These are phyloP conservation scores for Thermomyces lanuginosus DNA, from an alignment of 2,329 filamentous ascomycete species.

Conservation along the genomic window DNA sequence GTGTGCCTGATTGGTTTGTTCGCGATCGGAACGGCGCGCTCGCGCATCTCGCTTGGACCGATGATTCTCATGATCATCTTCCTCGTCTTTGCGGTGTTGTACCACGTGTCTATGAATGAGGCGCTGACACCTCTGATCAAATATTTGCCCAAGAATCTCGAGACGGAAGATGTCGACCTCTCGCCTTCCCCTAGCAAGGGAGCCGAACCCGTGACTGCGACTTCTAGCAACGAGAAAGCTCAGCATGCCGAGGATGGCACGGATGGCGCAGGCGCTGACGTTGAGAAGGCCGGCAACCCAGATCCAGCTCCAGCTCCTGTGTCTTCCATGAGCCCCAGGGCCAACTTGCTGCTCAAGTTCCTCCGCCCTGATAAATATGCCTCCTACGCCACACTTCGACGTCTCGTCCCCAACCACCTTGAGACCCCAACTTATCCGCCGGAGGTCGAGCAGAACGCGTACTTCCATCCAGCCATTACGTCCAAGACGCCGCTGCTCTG, in stretches of 20 bases:
- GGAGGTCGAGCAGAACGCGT: conserved; percentile 50
- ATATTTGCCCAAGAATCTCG: conserved; percentile 61
- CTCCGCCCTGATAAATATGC: conserved; percentile 62
- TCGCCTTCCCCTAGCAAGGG: conserved; percentile 17
- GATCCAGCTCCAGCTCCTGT: conserved; percentile 9
- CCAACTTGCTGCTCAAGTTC: conserved; percentile 36
- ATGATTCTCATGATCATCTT: conserved; percentile 61
- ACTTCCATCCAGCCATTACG: conserved; percentile 54
- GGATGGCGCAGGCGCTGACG: conserved; percentile 12
- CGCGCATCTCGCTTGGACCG: conserved; percentile 48
- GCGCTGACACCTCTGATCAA: conserved; percentile 61
- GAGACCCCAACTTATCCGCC: conserved; percentile 44
- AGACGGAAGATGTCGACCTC: conserved; percentile 39
- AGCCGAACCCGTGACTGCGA: conserved; percentile 6
- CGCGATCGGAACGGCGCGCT: conserved; percentile 47
- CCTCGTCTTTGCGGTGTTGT: conserved; percentile 57
- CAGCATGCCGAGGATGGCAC: no score
- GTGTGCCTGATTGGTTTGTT: conserved; percentile 76
- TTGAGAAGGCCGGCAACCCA: conserved; percentile 17
- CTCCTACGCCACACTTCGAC: conserved; percentile 54
- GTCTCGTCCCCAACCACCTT: conserved; percentile 46
- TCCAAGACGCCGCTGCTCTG: conserved; percentile 55
- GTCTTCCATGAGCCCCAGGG: conserved; percentile 16
- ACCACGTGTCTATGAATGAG: conserved; percentile 54
- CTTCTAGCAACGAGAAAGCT: conserved; percentile 11